Conservation (phyloP, 2,329 filamentous ascomycete genomes). For the Colletotrichum neosansevieriae region DNA sequence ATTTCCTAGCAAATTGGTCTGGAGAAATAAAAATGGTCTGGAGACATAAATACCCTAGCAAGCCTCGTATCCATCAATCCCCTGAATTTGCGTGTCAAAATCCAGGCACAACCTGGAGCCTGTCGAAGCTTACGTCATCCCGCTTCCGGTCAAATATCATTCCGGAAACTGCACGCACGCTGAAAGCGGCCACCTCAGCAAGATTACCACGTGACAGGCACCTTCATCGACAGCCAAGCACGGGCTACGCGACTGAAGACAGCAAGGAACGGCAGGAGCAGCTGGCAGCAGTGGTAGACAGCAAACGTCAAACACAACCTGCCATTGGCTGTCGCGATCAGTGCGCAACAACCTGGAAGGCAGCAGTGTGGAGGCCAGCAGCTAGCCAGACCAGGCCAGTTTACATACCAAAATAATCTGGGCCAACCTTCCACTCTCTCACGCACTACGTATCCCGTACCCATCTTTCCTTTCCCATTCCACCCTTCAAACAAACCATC, state of each 20-base stretch:
- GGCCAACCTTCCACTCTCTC: slow-evolving; percentile 32
- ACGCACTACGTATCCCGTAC: slow-evolving; percentile 41
- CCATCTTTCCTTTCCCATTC: slow-evolving; percentile 39
- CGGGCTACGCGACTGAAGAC: slow-evolving; percentile 26
- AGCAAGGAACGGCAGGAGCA: slow-evolving; percentile 17
- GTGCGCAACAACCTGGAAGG: slow-evolving; percentile 12
- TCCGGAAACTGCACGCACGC: slow-evolving; percentile 3
- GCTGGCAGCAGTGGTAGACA: slow-evolving; percentile 17
- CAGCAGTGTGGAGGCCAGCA: slow-evolving; percentile 7
- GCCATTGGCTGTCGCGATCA: slow-evolving; percentile 19
- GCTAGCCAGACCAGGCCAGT: slow-evolving; percentile 15
- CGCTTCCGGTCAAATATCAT: slow-evolving; percentile 32
- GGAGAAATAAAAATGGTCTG: slow-evolving; percentile 9
- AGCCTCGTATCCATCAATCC: background rate
- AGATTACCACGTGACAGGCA: slow-evolving; percentile 27
- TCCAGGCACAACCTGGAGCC: background rate
- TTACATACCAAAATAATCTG: slow-evolving; percentile 30
- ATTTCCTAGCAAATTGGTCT: background rate
- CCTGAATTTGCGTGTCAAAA: background rate
- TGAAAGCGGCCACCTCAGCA: slow-evolving; percentile 36
- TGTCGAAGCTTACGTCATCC: slow-evolving; percentile 27
- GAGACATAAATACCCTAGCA: background rate
- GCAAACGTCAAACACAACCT: background rate
- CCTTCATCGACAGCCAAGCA: slow-evolving; percentile 4
- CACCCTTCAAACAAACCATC: slow-evolving; percentile 39